These are phyloP conservation scores for Penicillium angulare DNA, from an alignment of 495 filamentous ascomycete species.

Conservation along the genomic window DNA sequence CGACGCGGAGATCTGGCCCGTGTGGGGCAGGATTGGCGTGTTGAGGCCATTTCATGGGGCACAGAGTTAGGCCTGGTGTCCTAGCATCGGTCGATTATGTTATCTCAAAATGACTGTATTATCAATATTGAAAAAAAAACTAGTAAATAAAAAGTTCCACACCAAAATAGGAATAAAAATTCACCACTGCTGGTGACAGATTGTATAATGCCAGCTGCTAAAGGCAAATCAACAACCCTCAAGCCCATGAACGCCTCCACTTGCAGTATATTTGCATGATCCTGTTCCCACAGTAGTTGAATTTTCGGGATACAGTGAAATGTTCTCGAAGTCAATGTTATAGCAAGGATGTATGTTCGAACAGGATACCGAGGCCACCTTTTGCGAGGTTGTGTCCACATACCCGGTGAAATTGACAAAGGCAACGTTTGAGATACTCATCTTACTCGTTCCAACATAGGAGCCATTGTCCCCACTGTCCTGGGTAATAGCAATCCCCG, in stretches of 20 bases:
- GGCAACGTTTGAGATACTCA: constrained; percentile 49
- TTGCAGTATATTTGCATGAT: constrained; percentile 39
- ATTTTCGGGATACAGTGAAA: constrained; percentile 34
- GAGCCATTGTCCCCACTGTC: constrained; percentile 53
- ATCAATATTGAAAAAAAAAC: no score
- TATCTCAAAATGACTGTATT: no score
- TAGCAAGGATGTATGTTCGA: constrained; percentile 46
- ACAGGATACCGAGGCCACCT: constrained; percentile 43
- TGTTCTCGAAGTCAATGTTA: constrained; percentile 46
- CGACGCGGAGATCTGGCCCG: no score
- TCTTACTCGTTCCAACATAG: constrained; percentile 45
- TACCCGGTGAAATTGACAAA: constrained; percentile 57
- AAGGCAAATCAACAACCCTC: constrained; percentile 29
- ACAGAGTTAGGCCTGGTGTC: no score
- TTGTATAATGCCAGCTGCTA: no score
- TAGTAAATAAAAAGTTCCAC: no score
- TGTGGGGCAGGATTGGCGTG: no score
- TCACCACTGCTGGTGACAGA: background rate
- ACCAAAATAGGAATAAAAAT: no score
- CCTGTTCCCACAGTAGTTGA: constrained; percentile 29
- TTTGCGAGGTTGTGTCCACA: constrained; percentile 23
- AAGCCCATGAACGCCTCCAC: constrained; percentile 37
- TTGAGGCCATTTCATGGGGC: no score
- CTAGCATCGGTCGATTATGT: no score
- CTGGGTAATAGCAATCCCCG: constrained; percentile 44